These are phyloP conservation scores for Castanospermum australe DNA, from an alignment of 306 rosid species.

Conservation along the genomic window DNA sequence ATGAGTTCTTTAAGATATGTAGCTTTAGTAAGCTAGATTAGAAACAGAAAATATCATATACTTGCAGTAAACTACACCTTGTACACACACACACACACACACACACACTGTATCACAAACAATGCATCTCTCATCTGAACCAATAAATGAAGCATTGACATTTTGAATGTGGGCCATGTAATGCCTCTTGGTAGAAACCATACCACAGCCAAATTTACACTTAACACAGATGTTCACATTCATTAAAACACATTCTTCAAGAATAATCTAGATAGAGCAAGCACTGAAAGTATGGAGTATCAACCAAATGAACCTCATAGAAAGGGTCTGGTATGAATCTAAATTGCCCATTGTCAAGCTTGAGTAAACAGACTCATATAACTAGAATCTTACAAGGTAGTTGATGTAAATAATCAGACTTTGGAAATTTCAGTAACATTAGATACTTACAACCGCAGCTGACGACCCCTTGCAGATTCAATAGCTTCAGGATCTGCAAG, in stretches of 20 bases:
- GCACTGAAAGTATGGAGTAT: background rate
- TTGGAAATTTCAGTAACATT: background rate
- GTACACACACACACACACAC: background rate
- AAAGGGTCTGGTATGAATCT: background rate
- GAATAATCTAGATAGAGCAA: background rate
- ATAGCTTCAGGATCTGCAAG: conserved; percentile 75
- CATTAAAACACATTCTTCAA: background rate
- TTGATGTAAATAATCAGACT: background rate
- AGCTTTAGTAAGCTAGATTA: background rate
- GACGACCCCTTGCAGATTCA: conserved; percentile 69
- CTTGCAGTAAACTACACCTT: background rate
- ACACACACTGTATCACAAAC: background rate
- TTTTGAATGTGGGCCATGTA: background rate
- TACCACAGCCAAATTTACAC: background rate
- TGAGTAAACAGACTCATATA: background rate
- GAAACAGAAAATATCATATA: background rate
- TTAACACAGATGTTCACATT: background rate
- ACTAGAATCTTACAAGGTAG: background rate
- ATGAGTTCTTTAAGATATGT: background rate
- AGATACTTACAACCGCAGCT: conserved; percentile 75
- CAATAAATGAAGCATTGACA: background rate
- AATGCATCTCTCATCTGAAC: background rate
- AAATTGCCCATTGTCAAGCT: background rate
- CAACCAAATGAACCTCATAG: background rate
- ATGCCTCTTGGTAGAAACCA: background rate